Percentiles rank a stretch among this genome's conserved stretches.
phyloP scores from a whole-genome alignment of 768 basidiomycete genomes.

The Rubroboletus satanas region DNA sequence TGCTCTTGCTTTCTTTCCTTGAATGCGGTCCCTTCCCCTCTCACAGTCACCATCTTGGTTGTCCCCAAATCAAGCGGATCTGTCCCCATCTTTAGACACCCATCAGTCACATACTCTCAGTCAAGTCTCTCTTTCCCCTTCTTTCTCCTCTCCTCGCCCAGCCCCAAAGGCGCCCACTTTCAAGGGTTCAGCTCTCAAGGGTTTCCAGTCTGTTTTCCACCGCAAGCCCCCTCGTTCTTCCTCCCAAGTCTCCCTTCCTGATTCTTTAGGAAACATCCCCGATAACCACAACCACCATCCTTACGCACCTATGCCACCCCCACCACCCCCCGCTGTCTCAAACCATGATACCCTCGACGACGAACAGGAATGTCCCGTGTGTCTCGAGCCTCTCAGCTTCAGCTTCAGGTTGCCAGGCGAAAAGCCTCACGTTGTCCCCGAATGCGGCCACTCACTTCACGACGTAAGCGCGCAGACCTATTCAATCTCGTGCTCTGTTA shows the following conservation, averaged over 20 bases:
- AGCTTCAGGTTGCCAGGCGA: slow-evolving; percentile 92
- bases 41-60: slow-evolving; percentile 34
- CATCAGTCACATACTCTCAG: slow-evolving; percentile 15
- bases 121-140: slow-evolving; percentile 40
- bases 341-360: slow-evolving; percentile 60
- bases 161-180: slow-evolving; percentile 23
- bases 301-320: slow-evolving; percentile 57
- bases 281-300: slow-evolving; percentile 45
- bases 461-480: slow-evolving; percentile 47
- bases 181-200: slow-evolving; percentile 36
- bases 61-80: slow-evolving; percentile 35
- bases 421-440: slow-evolving; percentile 95
- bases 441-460: slow-evolving; percentile 97
- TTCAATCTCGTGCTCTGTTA: background rate
- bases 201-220: slow-evolving; percentile 51
- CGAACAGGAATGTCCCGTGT: slow-evolving; percentile 93
- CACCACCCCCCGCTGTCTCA: slow-evolving; percentile 72
- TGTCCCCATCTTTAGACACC: slow-evolving; percentile 33
- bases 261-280: slow-evolving; percentile 36
- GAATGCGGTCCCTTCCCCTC: slow-evolving; percentile 35
- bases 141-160: slow-evolving; percentile 39
- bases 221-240: slow-evolving; percentile 41
- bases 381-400: slow-evolving; percentile 91
- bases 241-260: slow-evolving; percentile 48
- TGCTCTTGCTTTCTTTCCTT: background rate